Conservation (phyloP, 2,329 filamentous ascomycete genomes). For the Neofusicoccum umdonicola region DNA sequence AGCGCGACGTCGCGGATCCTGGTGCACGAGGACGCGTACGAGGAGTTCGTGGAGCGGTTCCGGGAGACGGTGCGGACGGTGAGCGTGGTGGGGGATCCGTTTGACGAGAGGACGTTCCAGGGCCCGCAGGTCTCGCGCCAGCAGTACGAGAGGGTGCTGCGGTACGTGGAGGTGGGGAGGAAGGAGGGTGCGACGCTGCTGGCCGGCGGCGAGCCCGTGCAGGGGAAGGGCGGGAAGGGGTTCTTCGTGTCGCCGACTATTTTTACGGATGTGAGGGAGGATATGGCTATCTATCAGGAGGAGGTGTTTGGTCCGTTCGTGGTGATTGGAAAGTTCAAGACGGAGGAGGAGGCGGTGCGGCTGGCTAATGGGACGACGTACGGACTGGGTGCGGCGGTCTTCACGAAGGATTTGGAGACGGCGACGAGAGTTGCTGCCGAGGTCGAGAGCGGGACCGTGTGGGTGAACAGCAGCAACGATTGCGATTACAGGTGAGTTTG, state of each 20-base stretch:
- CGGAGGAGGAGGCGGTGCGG: constrained; percentile 52
- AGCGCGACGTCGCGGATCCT: constrained; percentile 52
- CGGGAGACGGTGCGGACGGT: constrained; percentile 36
- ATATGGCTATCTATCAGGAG: constrained; percentile 55
- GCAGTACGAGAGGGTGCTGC: constrained; percentile 61
- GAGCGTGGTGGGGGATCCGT: constrained; percentile 37
- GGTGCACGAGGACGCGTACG: constrained; percentile 59
- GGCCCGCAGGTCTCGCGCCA: constrained; percentile 63
- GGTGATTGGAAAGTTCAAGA: constrained; percentile 59
- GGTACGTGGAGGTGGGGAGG: constrained; percentile 56
- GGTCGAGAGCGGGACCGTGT: constrained; percentile 52
- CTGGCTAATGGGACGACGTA: constrained; percentile 48
- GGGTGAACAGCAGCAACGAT: constrained; percentile 47
- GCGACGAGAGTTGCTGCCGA: constrained; percentile 46
- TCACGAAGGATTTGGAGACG: constrained; percentile 45
- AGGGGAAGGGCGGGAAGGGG: constrained; percentile 35
- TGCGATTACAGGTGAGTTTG: constrained; percentile 19
- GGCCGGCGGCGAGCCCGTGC: constrained; percentile 46
- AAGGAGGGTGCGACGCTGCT: constrained; percentile 54
- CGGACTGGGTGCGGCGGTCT: constrained; percentile 56
- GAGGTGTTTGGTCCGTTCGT: constrained; percentile 65
- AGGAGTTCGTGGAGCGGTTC: constrained; percentile 51
- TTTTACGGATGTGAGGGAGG: constrained; percentile 56
- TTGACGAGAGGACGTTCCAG: constrained; percentile 42
- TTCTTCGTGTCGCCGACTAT: constrained; percentile 61